These are phyloP conservation scores for Cryptosporidium meleagridis DNA, from an alignment of 169 alveolate species.

Conservation along the genomic window DNA sequence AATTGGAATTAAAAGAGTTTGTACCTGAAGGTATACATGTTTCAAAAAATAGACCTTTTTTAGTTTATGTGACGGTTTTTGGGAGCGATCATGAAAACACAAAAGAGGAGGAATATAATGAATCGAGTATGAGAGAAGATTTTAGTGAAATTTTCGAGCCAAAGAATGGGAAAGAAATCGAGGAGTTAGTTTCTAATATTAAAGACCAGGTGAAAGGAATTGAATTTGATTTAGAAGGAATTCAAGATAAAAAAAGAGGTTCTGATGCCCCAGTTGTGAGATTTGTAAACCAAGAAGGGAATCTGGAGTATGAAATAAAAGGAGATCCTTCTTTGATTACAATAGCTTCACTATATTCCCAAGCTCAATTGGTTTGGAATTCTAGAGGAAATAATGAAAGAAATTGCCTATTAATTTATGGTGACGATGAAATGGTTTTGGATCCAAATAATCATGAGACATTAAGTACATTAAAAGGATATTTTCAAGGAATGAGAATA, in stretches of 20 bases:
- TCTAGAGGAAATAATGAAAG: slow-evolving; percentile 17
- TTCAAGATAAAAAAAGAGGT: not conserved
- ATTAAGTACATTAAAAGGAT: not conserved
- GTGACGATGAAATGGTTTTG: not conserved
- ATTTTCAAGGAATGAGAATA: not conserved
- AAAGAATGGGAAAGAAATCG: slow-evolving; percentile 1
- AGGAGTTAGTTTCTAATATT: not conserved
- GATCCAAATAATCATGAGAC: slow-evolving; percentile 53
- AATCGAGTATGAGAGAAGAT: not conserved
- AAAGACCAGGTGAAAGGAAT: not conserved
- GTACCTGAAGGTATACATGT: slow-evolving; percentile 1
- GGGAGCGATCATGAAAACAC: not conserved
- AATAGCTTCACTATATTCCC: slow-evolving; percentile 44
- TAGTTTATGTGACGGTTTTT: slow-evolving; percentile 19
- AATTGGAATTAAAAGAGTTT: not conserved
- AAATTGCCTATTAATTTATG: not conserved
- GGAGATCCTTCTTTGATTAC: slow-evolving; percentile 40
- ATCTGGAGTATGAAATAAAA: not conserved
- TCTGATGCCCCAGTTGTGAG: not conserved
- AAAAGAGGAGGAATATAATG: not conserved
- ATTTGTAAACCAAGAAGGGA: slow-evolving; percentile 13
- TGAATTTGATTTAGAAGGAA: slow-evolving; percentile 7
- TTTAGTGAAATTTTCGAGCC: slow-evolving; percentile 16
- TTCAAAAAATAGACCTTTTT: slow-evolving; percentile 35
- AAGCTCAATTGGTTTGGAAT: slow-evolving; percentile 47